phyloP scores from a whole-genome alignment of 176 grass and related monocot genomes.

The Phragmites australis region DNA sequence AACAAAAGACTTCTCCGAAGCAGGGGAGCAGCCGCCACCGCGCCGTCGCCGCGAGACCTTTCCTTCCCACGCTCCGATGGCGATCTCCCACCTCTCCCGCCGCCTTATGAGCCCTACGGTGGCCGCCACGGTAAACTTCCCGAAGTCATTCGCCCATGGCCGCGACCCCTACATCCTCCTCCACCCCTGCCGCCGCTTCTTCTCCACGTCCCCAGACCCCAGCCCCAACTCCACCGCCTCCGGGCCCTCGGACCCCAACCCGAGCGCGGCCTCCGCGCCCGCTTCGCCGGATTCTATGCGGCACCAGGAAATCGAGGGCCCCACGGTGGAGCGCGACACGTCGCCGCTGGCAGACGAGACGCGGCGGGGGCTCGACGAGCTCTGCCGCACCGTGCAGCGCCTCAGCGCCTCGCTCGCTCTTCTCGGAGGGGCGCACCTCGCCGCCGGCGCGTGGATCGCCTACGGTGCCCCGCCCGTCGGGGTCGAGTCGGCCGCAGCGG shows the following conservation, averaged over 20 bases:
- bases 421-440: constrained; percentile 71
- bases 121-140: neutral
- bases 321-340: constrained; percentile 84
- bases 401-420: constrained; percentile 67
- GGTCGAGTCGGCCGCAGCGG: constrained; percentile 32
- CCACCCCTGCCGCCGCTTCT: constrained; percentile 37
- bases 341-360: constrained; percentile 84
- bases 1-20: neutral
- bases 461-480: constrained; percentile 51
- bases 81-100: constrained; percentile 48
- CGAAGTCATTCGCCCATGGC: neutral
- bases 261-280: neutral
- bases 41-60: neutral
- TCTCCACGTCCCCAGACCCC: constrained; percentile 35
- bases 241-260: neutral
- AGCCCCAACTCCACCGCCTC: neutral
- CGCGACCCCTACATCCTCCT: constrained; percentile 16
- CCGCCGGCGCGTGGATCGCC: constrained; percentile 63
- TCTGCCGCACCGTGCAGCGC: constrained; percentile 55
- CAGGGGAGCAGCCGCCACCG: neutral
- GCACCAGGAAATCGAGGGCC: constrained; percentile 94
- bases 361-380: constrained; percentile 63
- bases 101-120: constrained; percentile 46
- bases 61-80: constrained; percentile 20
- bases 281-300: constrained; percentile 38